A percentile compares a stretch with the other conserved stretches of the same genome.
These are phyloP conservation scores for Dactylis glomerata DNA, from an alignment of 176 grass and related monocot genomes.

Conservation along the genomic window DNA sequence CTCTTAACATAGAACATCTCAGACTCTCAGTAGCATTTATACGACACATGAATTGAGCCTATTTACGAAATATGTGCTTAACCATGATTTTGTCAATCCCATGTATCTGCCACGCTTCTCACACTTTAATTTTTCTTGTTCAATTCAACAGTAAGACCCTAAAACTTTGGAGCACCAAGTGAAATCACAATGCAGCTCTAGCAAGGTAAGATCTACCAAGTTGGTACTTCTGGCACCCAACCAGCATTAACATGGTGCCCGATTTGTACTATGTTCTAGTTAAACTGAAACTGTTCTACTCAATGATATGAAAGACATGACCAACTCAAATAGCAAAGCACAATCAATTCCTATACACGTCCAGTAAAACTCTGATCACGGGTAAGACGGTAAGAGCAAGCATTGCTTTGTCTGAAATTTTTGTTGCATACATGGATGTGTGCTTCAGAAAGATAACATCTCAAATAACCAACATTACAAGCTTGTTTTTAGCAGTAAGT, in stretches of 20 bases:
- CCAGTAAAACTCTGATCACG: background rate
- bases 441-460: background rate
- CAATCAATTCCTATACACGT: background rate
- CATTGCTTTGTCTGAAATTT: background rate
- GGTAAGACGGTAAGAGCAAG: background rate
- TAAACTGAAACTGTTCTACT: background rate
- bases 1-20: background rate
- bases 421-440: background rate
- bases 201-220: background rate
- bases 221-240: too few relatives aligned
- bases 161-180: background rate
- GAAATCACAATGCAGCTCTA: background rate
- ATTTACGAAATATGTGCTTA: background rate
- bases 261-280: background rate
- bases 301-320: too few relatives aligned
- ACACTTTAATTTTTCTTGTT: background rate
- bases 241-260: background rate
- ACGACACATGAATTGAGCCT: background rate
- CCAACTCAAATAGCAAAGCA: background rate
- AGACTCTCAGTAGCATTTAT: background rate
- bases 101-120: background rate
- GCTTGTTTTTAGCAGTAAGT: too few relatives aligned
- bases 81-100: background rate
- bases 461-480: too few relatives aligned
- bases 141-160: background rate